Evolutionary conservation across 2,329 filamentous ascomycete species (phyloP).

Genomic region (Microascus cirrosus): DNA sequence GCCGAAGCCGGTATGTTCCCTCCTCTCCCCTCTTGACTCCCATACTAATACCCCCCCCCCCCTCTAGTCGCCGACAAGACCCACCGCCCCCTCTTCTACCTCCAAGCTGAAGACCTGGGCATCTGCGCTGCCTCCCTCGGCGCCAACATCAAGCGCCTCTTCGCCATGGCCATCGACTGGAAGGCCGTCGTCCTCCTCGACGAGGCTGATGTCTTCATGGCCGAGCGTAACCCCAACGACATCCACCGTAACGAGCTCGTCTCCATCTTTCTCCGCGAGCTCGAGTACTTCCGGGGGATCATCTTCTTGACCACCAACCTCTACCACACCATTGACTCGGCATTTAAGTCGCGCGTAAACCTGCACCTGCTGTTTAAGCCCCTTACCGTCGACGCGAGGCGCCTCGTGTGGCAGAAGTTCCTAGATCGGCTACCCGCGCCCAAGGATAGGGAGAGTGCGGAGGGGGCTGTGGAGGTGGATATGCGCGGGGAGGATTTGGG

Average conservation of each 20-base stretch:
- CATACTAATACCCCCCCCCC: neutral
- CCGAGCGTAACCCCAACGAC: constrained; percentile 30
- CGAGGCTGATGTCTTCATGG: constrained; percentile 42
- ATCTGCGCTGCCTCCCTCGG: constrained; percentile 29
- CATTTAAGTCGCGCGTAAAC: constrained; percentile 33
- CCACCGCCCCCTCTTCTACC: constrained; percentile 30
- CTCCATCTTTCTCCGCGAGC: constrained; percentile 32
- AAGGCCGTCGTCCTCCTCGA: constrained; percentile 38
- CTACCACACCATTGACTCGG: constrained; percentile 28
- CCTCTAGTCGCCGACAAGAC: constrained; percentile 24
- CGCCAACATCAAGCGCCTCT: constrained; percentile 31
- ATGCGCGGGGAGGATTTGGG: constrained; percentile 21
- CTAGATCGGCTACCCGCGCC: constrained; percentile 16
- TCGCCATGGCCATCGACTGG: constrained; percentile 37
- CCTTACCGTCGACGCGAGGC: constrained; percentile 24
- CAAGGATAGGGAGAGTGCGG: constrained; percentile 2
- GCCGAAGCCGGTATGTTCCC: no score
- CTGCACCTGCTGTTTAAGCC: constrained; percentile 32
- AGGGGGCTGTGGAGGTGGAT: neutral
- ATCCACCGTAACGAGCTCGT: constrained; percentile 37
- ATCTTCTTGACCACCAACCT: constrained; percentile 33
- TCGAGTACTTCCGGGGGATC: constrained; percentile 32
- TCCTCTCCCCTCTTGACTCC: neutral
- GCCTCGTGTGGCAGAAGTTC: constrained; percentile 34
- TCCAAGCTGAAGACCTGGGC: constrained; percentile 36